Evolutionary conservation across 2,329 filamentous ascomycete species (phyloP).

Genomic region (Fusarium palustre): DNA sequence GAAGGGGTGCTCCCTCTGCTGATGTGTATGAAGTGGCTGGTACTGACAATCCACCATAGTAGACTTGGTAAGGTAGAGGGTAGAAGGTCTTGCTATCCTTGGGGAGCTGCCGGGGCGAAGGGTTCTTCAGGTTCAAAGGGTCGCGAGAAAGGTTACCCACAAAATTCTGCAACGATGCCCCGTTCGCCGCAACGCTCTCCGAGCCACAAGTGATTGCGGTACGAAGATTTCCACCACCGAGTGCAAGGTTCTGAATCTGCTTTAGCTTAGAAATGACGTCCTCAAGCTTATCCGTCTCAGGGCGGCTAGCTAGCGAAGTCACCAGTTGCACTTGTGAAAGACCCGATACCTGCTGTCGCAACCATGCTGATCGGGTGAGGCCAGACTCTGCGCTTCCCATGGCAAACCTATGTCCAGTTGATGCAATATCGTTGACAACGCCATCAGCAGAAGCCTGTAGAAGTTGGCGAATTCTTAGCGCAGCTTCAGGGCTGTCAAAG

Average conservation of each 20-base stretch:
- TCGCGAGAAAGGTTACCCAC: conserved; percentile 56
- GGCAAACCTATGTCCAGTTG: conserved; percentile 88
- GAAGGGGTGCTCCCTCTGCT: conserved; percentile 79
- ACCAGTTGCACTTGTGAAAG: conserved; percentile 89
- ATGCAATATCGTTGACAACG: conserved; percentile 90
- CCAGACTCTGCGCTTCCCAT: conserved; percentile 85
- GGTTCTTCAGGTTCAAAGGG: conserved; percentile 56
- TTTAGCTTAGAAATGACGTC: conserved; percentile 87
- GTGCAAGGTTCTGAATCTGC: conserved; percentile 81
- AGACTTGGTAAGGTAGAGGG: conserved; percentile 95
- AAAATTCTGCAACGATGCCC: conserved; percentile 77
- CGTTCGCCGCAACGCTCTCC: conserved; percentile 77
- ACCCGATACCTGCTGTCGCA: conserved; percentile 89
- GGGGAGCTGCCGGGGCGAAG: conserved; percentile 52
- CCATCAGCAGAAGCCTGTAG: conserved; percentile 89
- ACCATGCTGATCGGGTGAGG: conserved; percentile 76
- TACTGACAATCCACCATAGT: conserved; percentile 86
- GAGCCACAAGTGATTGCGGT: conserved; percentile 86
- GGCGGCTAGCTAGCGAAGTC: conserved; percentile 79
- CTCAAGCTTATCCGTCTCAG: conserved; percentile 74
- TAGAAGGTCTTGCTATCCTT: conserved; percentile 83
- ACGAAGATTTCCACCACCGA: conserved; percentile 77
- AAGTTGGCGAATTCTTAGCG: conserved; percentile 85
- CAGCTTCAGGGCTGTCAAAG: conserved; percentile 85
- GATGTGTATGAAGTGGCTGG: conserved; percentile 87